A percentile compares a stretch with the other conserved stretches of the same genome.
phyloP scores from a whole-genome alignment of 768 basidiomycete genomes.

The Russula sp. region DNA sequence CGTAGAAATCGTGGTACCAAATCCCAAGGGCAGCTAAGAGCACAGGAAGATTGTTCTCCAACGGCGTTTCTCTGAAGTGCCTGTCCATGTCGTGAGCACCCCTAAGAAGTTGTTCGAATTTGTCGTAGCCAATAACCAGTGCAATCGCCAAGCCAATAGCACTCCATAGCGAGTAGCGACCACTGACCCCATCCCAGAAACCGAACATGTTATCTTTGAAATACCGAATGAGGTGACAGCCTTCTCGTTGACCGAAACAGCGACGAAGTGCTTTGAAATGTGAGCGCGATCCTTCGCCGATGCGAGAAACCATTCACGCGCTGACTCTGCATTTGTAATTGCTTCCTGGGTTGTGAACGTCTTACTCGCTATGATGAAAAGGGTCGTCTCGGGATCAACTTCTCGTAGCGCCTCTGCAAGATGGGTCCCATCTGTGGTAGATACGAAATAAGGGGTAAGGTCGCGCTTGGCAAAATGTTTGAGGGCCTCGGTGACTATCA shows the following conservation, averaged over 20 bases:
- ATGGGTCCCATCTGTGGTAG: too few species aligned
- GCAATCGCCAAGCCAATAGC: constrained; percentile 96
- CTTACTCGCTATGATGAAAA: constrained; percentile 99
- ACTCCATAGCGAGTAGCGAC: constrained; percentile 97
- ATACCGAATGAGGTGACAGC: constrained; percentile 95
- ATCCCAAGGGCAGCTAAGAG: constrained; percentile 88
- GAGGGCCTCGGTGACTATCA: too few species aligned
- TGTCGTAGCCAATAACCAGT: constrained; percentile 87
- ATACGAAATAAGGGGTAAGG: too few species aligned
- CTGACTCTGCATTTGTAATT: constrained; percentile 95
- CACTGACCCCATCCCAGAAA: constrained; percentile 99
- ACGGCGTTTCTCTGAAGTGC: constrained; percentile 86
- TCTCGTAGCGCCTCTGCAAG: too few species aligned
- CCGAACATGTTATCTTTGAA: constrained; percentile 94
- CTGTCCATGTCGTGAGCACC: constrained; percentile 98
- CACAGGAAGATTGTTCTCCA: constrained; percentile 91
- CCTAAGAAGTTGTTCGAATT: constrained; percentile 84
- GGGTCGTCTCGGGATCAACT: constrained; percentile 86
- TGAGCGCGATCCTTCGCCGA: constrained; percentile 82
- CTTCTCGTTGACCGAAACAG: constrained; percentile 92
- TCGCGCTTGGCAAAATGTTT: too few species aligned
- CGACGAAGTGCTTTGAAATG: constrained; percentile 98
- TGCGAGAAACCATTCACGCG: constrained; percentile 90
- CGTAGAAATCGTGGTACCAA: constrained; percentile 99
- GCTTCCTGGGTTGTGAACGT: constrained; percentile 99